A percentile compares a stretch with the other conserved stretches of the same genome.
Evolutionary conservation across 306 rosid species (phyloP).

Genomic region (Sophora flavescens): DNA sequence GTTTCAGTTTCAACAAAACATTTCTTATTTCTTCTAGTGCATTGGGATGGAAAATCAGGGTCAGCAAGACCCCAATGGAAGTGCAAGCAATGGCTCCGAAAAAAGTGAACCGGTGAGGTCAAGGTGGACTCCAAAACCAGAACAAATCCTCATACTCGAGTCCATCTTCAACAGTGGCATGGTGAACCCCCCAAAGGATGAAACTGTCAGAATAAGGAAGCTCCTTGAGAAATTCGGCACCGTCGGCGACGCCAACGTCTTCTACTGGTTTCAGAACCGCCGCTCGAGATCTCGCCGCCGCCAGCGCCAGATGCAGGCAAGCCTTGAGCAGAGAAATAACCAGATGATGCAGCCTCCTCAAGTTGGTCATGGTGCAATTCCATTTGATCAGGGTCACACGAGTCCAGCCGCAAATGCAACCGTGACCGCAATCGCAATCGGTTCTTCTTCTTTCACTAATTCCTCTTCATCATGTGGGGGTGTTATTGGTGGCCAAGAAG

Average conservation of each 20-base stretch:
- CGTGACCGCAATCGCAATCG: not conserved
- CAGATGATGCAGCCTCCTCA: conserved; percentile 18
- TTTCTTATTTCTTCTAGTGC: conserved; percentile 21
- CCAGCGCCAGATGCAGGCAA: conserved; percentile 83
- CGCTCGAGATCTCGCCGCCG: conserved; percentile 97
- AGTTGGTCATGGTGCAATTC: conserved; percentile 56
- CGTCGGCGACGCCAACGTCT: conserved; percentile 92
- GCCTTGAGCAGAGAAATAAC: conserved; percentile 53
- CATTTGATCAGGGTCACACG: conserved; percentile 32
- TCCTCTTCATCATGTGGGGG: conserved; percentile 44
- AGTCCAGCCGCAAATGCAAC: not conserved
- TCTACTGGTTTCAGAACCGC: conserved; percentile 98
- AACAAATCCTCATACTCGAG: conserved; percentile 90
- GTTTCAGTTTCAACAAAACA: conserved; percentile 52
- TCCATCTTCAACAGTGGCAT: conserved; percentile 98
- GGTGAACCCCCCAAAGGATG: conserved; percentile 93
- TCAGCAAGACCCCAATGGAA: conserved; percentile 54
- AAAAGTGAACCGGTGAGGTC: conserved; percentile 81
- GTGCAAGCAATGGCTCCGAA: conserved; percentile 57
- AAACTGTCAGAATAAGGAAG: conserved; percentile 79
- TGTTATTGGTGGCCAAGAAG: conserved; percentile 32
- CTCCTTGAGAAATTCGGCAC: conserved; percentile 87
- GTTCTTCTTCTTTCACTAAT: conserved; percentile 16
- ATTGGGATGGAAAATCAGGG: conserved; percentile 71
- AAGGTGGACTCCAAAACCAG: conserved; percentile 94